Percentiles rank a stretch among this genome's conserved stretches.
Conservation (phyloP, 2,329 filamentous ascomycete species). For the Diaporthe ampelina region DNA sequence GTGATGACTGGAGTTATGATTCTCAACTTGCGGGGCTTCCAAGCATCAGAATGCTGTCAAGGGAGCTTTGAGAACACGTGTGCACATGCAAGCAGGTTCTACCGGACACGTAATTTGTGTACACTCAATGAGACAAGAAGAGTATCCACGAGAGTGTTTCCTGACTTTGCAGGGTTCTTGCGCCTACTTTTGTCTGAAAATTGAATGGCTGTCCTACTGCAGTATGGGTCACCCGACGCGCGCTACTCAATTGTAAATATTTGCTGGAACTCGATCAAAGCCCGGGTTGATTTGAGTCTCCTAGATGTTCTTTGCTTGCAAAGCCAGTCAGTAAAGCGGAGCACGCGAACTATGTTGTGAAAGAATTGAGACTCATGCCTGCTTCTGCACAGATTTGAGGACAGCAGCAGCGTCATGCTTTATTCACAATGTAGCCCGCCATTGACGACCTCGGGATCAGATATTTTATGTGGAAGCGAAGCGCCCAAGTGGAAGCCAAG, state of each 20-base stretch:
- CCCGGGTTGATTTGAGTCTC: not conserved
- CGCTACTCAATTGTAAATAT: no score
- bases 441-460: not conserved
- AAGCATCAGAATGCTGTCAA: not conserved
- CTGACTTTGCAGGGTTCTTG: not conserved
- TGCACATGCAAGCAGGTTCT: no score
- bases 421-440: not conserved
- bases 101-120: no score
- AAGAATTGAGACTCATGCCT: not conserved
- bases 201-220: not conserved
- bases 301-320: not conserved
- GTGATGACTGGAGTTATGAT: not conserved
- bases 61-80: no score
- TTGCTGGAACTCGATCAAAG: not conserved
- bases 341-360: not conserved
- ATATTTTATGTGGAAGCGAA: not conserved
- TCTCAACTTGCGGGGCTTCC: not conserved
- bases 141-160: not conserved
- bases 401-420: not conserved
- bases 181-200: not conserved
- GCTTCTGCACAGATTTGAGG: not conserved
- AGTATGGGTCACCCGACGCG: not conserved
- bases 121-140: no score
- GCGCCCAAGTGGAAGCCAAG: not conserved
- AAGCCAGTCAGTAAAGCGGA: no score